Evolutionary conservation across 805 yeast species (phyloP).

Genomic region (Torulaspora quercuum): DNA sequence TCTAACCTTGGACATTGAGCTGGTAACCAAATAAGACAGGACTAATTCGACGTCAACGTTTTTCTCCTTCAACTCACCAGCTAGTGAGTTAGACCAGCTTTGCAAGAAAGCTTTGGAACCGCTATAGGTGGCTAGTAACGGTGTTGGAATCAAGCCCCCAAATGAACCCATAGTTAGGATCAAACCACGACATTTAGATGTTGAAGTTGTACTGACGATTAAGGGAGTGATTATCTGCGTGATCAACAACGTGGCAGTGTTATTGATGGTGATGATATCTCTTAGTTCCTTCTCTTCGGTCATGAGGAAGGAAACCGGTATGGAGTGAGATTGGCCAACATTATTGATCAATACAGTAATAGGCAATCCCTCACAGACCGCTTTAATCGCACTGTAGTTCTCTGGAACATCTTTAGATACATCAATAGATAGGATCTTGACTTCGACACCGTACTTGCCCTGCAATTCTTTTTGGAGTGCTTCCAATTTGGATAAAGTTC

Average conservation of each 20-base stretch:
- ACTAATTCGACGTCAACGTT: conserved; percentile 84
- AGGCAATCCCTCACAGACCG: conserved; percentile 48
- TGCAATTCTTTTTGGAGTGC: conserved; percentile 60
- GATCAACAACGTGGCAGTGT: conserved; percentile 74
- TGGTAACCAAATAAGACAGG: conserved; percentile 84
- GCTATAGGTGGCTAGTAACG: conserved; percentile 86
- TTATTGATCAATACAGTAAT: conserved; percentile 82
- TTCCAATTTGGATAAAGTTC: conserved; percentile 77
- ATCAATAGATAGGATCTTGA: conserved; percentile 72
- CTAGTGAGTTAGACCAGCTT: conserved; percentile 84
- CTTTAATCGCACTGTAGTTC: conserved; percentile 52
- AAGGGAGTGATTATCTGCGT: conserved; percentile 76
- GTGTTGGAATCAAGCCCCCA: conserved; percentile 91
- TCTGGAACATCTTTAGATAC: conserved; percentile 59
- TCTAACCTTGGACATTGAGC: conserved; percentile 92
- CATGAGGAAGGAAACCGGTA: conserved; percentile 90
- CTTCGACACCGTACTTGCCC: conserved; percentile 55
- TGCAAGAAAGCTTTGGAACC: conserved; percentile 96
- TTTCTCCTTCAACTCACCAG: conserved; percentile 69
- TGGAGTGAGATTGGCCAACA: conserved; percentile 91
- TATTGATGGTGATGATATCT: conserved; percentile 80
- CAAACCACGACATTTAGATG: conserved; percentile 56
- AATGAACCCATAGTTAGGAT: conserved; percentile 95
- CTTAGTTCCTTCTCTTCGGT: conserved; percentile 71
- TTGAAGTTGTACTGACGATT: conserved; percentile 52